Conservation (phyloP, 257 asterid species). For the Ocimum tenuiflorum region DNA sequence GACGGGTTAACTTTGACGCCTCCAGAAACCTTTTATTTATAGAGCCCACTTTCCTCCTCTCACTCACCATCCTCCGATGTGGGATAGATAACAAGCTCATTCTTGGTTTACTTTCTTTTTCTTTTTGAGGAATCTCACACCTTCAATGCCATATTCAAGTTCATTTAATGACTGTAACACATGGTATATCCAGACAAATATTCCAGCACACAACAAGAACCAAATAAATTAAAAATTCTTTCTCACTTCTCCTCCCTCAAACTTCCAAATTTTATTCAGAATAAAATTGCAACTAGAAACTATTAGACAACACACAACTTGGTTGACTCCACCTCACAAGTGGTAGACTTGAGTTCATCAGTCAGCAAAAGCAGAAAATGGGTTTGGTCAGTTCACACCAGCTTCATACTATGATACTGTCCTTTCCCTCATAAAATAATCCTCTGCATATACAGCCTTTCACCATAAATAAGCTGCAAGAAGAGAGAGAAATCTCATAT, state of each 20-base stretch:
- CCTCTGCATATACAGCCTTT: not conserved
- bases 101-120: too few relatives aligned
- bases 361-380: constrained; percentile 21
- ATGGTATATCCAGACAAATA: constrained; percentile 13
- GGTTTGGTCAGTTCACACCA: constrained; percentile 7
- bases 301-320: not conserved
- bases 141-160: not conserved
- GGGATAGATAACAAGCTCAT: not conserved
- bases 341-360: constrained; percentile 15
- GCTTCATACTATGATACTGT: not conserved
- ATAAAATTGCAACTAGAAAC: not conserved
- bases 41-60: not conserved
- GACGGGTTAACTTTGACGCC: constrained; percentile 15
- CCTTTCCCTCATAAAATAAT: not conserved
- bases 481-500: not conserved
- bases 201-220: not conserved
- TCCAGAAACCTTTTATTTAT: not conserved
- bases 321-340: constrained; percentile 22
- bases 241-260: not conserved
- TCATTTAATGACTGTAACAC: constrained; percentile 10
- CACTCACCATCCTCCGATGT: not conserved
- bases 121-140: not conserved
- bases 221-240: not conserved
- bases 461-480: constrained; percentile 19
- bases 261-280: not conserved